These are phyloP conservation scores for Orbilia oligospora DNA, from an alignment of 2,329 filamentous ascomycete species.

Conservation along the genomic window DNA sequence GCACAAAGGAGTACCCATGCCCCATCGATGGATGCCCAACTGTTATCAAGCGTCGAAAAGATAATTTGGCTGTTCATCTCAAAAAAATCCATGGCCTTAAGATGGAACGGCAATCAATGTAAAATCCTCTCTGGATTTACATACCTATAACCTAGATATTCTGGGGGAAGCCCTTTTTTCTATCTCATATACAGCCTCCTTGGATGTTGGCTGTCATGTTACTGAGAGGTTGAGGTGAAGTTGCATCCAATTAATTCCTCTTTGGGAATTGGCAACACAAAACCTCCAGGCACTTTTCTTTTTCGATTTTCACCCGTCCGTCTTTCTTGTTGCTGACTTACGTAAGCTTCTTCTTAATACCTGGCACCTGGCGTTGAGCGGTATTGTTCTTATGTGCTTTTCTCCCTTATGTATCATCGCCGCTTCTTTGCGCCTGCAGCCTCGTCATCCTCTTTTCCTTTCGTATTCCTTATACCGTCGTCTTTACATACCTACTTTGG, in stretches of 20 bases:
- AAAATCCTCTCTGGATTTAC: neutral
- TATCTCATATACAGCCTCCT: neutral
- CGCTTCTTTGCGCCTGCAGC: slow-evolving; percentile 44
- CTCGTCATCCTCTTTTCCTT: slow-evolving; percentile 32
- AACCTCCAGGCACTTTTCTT: slow-evolving; percentile 2
- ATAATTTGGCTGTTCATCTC: slow-evolving; percentile 56
- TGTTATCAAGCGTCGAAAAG: slow-evolving; percentile 57
- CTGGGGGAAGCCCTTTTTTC: neutral
- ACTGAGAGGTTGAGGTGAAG: slow-evolving; percentile 17
- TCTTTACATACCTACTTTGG: slow-evolving; percentile 3
- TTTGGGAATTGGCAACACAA: slow-evolving; percentile 43
- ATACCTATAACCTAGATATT: neutral
- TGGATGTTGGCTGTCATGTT: neutral
- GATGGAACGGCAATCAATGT: slow-evolving; percentile 52
- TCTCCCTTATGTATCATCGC: slow-evolving; percentile 8
- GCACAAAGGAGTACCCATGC: slow-evolving; percentile 57
- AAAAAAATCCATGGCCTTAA: slow-evolving; percentile 56
- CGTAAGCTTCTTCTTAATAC: slow-evolving; percentile 48
- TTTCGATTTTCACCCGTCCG: slow-evolving; percentile 6
- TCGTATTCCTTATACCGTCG: slow-evolving; percentile 6
- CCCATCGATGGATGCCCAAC: slow-evolving; percentile 56
- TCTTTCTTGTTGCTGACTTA: slow-evolving; percentile 41
- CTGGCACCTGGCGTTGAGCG: slow-evolving; percentile 54
- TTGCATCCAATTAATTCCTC: slow-evolving; percentile 24
- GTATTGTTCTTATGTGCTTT: slow-evolving; percentile 16